Evolutionary conservation across 306 rosid species (phyloP), one percentile per base, ranked within the genome.

Genomic region (Fragaria ananassa): DNA sequence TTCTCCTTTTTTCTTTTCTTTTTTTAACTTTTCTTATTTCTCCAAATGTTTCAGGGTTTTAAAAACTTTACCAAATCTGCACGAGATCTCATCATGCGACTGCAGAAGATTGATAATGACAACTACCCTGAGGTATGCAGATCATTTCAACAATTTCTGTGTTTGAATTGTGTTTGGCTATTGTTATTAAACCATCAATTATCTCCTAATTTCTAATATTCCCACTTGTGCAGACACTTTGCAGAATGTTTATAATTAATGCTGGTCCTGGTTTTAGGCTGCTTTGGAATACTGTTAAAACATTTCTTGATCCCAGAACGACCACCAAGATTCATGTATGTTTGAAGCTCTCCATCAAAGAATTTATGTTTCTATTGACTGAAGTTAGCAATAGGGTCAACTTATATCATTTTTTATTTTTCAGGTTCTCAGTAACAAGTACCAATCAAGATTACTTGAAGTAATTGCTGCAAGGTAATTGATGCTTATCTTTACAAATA

Each of bases 201-300:
- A 25, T 53, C 80, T 66, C 67, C 75, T 72, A 23, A 83, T 49
- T 13, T 77, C 45, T 71, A 4, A 63, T 68, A 74, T 72, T 61
- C 42, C 42, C 34, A 61, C 79, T 51, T 74, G 15, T 83, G 92
- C 92, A 93, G 98, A 89, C 97, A 46, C 93, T 93, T 54, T 72
- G 72, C 79, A 87, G 83, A 74, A 88, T 93, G 98, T 88, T 87
- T 83, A 90, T 94, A 84, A 90, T 94, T 72, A 94, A 94, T 65
- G 98, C 97, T 82, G 96, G 98, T 63, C 88, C 93, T 58, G 96
- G 96, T 82, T 93, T 93, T 79, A 88, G 90, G 93, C 76, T 93
- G 68, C 90, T 93, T 8, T 93, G 97, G 98, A 84, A 80, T 85
- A 88, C 97, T 5, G 84, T 93, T 71, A 93, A 84, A 83, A 71